Evolutionary conservation across 257 asterid genomes (phyloP).

Genomic region (Solanum clarkiae): DNA sequence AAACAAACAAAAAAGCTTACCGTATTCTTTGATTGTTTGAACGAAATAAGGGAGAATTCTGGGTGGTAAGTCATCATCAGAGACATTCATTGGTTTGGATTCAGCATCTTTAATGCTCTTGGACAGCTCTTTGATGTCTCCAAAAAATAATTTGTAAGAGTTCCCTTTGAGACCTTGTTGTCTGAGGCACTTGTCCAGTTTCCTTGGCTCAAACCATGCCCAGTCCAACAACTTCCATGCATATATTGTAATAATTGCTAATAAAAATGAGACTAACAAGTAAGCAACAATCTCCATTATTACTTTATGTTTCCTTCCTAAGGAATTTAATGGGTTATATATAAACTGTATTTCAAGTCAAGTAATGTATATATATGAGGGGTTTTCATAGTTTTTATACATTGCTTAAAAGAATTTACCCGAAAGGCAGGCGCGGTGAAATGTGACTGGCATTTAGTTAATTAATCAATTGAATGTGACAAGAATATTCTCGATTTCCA

Average conservation of each 20-base stretch:
- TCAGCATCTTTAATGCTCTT: conserved; percentile 6
- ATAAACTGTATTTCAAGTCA: neutral
- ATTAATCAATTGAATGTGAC: neutral
- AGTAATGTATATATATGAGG: neutral
- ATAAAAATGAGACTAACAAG: neutral
- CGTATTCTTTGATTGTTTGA: conserved; percentile 12
- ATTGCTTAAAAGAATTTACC: neutral
- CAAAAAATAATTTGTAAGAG: conserved; percentile 5
- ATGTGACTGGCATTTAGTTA: neutral
- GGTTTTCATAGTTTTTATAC: neutral
- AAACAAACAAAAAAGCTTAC: neutral
- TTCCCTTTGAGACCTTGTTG: neutral
- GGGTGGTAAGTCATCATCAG: conserved; percentile 18
- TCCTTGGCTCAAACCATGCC: conserved; percentile 30
- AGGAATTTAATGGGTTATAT: neutral
- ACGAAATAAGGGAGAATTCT: conserved; percentile 14
- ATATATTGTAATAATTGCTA: neutral
- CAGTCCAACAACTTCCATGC: conserved; percentile 20
- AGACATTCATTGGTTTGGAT: conserved; percentile 19
- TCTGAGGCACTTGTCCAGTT: conserved; percentile 7
- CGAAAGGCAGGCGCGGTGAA: neutral
- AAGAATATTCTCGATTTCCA: neutral
- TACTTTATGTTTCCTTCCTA: neutral
- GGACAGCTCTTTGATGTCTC: conserved; percentile 18
- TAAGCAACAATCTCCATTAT: neutral